phyloP scores from a whole-genome alignment of 192 early-diverging fungal species.

The Backusella luteola region DNA sequence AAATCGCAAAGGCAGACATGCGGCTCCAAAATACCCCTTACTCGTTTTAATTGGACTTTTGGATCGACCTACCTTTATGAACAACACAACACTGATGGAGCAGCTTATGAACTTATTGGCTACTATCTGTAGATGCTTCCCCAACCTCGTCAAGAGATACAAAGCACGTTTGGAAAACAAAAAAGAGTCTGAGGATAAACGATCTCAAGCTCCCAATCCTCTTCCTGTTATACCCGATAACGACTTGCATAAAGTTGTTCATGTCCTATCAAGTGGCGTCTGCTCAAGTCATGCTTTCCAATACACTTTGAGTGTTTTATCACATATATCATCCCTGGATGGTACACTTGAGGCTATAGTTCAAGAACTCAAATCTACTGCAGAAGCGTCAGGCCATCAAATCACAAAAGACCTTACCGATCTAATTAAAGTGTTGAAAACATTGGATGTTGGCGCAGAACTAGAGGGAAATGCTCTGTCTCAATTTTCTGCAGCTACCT shows the following conservation, averaged over 20 bases:
- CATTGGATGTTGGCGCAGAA: slow-evolving; percentile 52
- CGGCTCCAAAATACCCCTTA: slow-evolving; percentile 61
- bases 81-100: slow-evolving; percentile 81
- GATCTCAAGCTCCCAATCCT: slow-evolving; percentile 49
- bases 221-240: slow-evolving; percentile 74
- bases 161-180: slow-evolving; percentile 41
- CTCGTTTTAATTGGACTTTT: slow-evolving; percentile 82
- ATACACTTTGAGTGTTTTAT: slow-evolving; percentile 85
- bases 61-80: slow-evolving; percentile 77
- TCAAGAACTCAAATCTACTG: slow-evolving; percentile 67
- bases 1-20: slow-evolving; percentile 67
- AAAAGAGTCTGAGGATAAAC: slow-evolving; percentile 20
- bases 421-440: slow-evolving; percentile 58
- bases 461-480: slow-evolving; percentile 70
- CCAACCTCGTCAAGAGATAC: slow-evolving; percentile 55
- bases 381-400: slow-evolving; percentile 60
- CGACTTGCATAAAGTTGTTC: slow-evolving; percentile 77
- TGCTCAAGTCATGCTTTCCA: slow-evolving; percentile 93
- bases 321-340: slow-evolving; percentile 72
- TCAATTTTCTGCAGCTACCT: slow-evolving; percentile 78
- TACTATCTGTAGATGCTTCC: slow-evolving; percentile 73
- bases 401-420: slow-evolving; percentile 72
- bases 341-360: slow-evolving; percentile 72
- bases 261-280: slow-evolving; percentile 85
- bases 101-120: slow-evolving; percentile 84